Percentiles rank a stretch among this genome's conserved stretches.
phyloP scores from a whole-genome alignment of 208 protist genomes.

The Leishmania major region DNA sequence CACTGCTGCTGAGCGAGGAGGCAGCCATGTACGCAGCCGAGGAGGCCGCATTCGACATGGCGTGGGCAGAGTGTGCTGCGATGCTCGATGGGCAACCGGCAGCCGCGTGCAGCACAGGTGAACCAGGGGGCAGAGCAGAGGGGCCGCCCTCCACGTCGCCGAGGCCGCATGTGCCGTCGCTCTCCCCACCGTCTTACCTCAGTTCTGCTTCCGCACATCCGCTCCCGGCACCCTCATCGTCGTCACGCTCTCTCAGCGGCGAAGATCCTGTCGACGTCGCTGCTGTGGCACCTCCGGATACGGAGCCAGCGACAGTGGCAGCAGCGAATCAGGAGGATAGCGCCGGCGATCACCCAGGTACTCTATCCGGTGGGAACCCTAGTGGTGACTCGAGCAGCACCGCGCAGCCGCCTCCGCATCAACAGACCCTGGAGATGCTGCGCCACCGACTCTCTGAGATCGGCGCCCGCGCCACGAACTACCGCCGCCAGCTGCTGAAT shows the following conservation, averaged over 20 bases:
- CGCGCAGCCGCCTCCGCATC: not conserved
- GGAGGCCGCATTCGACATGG: conserved; percentile 11
- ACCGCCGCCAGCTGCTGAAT: conserved; percentile 26
- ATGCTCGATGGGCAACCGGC: not conserved
- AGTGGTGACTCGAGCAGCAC: not conserved
- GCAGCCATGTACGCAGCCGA: conserved; percentile 23
- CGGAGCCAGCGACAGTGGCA: not conserved
- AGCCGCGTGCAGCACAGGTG: not conserved
- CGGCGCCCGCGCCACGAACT: conserved; percentile 8
- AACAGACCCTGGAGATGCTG: conserved; percentile 22
- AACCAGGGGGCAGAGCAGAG: not conserved
- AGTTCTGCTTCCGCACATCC: not conserved
- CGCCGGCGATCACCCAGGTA: not conserved
- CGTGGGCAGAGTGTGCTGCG: not conserved
- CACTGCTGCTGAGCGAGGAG: conserved; percentile 20
- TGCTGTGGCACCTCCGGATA: not conserved
- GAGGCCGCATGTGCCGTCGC: not conserved
- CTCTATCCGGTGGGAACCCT: not conserved
- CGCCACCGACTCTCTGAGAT: conserved; percentile 32
- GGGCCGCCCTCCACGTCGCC: not conserved
- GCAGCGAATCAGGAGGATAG: not conserved
- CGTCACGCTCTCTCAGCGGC: not conserved
- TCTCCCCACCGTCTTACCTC: not conserved
- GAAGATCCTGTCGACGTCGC: not conserved
- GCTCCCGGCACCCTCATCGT: not conserved